Base-by-base conservation (phyloP, 2,329 filamentous ascomycete genomes). In the Zymoseptoria passerinii region DNA sequence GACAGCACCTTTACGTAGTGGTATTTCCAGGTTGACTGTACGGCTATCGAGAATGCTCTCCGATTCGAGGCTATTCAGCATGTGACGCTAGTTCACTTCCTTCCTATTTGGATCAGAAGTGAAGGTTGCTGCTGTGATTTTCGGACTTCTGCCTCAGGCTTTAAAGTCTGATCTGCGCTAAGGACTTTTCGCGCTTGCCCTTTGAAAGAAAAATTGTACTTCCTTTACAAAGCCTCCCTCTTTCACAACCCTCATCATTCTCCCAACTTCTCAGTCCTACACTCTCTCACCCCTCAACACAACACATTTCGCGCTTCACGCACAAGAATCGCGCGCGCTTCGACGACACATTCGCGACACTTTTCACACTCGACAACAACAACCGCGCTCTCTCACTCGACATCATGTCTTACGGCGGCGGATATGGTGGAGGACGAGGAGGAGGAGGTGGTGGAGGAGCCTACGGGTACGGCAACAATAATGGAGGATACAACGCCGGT, bases 361-460 rank as follows among this genome's bases (percentile, higher is more conserved):
- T 29, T 1, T 13, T 54, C 52, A 40, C 16, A 54, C 23, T 19
- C 23, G 52, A 53, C 28, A 16, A 49, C 19, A 28, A 57, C 7
- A 19, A 28, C 1, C 35, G 13, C 35, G 16, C 13, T 44, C 49
- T 8, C 51, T 55, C 60, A 50, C 23, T 52, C 52, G 48, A 8
- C 51, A 82, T 71, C 72, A 90, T 89, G 87, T 89, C 87, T 76
- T 88, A 89, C 83, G 81, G 84, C 70, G 81, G 79, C 58, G 77
- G 81, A 64, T 75, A 77, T 65, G 75, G 78, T 63, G 78, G 79
- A 64, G 76, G 80, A 64, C 74, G 76, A 58, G 72, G 76, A 62
- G 73, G 73, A 55, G 70, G 73, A 65, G 72, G 72, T 59, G 70
- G 71, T 56, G 66, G 75, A 65, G 76, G 65, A 52, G 62, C 64